A percentile compares a stretch with the other conserved stretches of the same genome.
Evolutionary conservation across 805 yeast genomes (phyloP).

Genomic region (Hanseniaspora meyeri): DNA sequence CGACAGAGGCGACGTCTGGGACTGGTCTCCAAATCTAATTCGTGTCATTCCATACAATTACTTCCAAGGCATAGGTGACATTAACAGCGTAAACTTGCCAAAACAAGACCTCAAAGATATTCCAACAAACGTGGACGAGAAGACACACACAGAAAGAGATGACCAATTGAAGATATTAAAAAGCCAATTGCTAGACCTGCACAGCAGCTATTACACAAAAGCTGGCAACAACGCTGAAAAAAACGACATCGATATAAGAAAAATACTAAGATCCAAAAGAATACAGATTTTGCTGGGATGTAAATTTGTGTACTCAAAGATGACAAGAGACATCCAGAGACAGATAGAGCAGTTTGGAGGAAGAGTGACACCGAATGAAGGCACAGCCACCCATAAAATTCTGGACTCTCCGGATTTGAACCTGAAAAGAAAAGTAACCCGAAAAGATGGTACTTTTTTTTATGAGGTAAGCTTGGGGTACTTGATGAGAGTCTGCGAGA

Average conservation of each 20-base stretch:
- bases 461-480: background rate
- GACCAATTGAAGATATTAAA: constrained; percentile 24
- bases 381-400: constrained; percentile 4
- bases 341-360: constrained; percentile 13
- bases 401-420: background rate
- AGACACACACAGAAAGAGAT: constrained; percentile 24
- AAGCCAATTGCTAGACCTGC: constrained; percentile 15
- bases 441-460: background rate
- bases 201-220: background rate
- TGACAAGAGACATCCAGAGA: constrained; percentile 9
- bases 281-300: background rate
- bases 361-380: constrained; percentile 3
- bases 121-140: constrained; percentile 27
- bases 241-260: background rate
- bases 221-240: background rate
- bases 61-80: constrained; percentile 94
- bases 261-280: background rate
- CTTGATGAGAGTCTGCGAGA: constrained; percentile 2
- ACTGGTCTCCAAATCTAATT: constrained; percentile 83
- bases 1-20: constrained; percentile 98
- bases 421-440: background rate
- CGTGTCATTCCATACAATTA: constrained; percentile 93
- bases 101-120: constrained; percentile 19
- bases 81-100: constrained; percentile 83
- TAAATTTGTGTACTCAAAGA: background rate